A percentile compares a stretch with the other conserved stretches of the same genome.
These are phyloP conservation scores for Tuber umbilicatum DNA, from an alignment of 495 filamentous ascomycete genomes.

Conservation along the genomic window DNA sequence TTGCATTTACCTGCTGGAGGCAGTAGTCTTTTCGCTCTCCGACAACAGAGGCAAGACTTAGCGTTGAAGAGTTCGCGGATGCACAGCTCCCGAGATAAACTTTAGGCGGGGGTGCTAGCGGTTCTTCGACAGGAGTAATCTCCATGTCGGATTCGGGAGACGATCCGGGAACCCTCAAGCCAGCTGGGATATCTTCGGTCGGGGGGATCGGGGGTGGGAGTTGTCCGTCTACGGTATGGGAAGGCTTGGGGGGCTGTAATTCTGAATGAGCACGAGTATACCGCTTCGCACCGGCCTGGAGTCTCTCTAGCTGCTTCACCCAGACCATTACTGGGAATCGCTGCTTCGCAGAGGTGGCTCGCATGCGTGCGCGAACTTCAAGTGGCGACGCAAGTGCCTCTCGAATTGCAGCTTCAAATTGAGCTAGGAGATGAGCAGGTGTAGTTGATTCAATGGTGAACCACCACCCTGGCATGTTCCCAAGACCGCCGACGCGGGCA, in stretches of 20 bases:
- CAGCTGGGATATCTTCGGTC: background rate
- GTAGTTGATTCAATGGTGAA: slow-evolving; percentile 63
- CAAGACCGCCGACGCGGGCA: slow-evolving; percentile 60
- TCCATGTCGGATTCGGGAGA: slow-evolving; percentile 19
- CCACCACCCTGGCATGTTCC: slow-evolving; percentile 77
- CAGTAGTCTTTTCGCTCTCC: slow-evolving; percentile 58
- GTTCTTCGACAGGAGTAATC: slow-evolving; percentile 29
- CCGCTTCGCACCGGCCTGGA: slow-evolving; percentile 50
- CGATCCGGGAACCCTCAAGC: background rate
- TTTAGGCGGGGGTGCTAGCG: slow-evolving; percentile 31
- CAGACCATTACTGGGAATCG: slow-evolving; percentile 68
- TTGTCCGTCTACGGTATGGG: background rate
- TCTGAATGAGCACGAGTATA: background rate
- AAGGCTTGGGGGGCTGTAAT: background rate
- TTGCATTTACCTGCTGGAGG: slow-evolving; percentile 60
- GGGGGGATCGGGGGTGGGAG: background rate
- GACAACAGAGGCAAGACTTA: slow-evolving; percentile 52
- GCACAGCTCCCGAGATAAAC: slow-evolving; percentile 30
- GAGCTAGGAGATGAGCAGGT: slow-evolving; percentile 61
- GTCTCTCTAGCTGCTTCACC: slow-evolving; percentile 57
- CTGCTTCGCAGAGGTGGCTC: slow-evolving; percentile 68
- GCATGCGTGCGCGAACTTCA: slow-evolving; percentile 59
- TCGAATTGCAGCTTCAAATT: slow-evolving; percentile 64
- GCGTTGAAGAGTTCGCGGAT: slow-evolving; percentile 43
- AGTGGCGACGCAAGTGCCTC: slow-evolving; percentile 58